phyloP scores from a whole-genome alignment of 768 basidiomycete species.

The Panaeolus papilionaceus region DNA sequence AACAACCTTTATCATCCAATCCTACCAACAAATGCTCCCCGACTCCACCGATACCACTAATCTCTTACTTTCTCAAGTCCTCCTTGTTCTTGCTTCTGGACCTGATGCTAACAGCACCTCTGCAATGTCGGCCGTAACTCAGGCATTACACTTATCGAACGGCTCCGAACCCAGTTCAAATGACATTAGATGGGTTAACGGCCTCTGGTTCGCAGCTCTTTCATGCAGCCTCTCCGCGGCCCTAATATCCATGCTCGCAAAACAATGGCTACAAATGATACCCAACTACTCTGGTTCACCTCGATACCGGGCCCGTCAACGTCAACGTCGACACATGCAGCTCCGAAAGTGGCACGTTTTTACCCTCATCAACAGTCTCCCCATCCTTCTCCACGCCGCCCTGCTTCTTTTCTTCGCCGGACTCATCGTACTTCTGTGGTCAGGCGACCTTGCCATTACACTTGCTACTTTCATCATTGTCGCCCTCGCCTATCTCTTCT shows the following conservation, averaged over 20 bases:
- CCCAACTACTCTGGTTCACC: slow-evolving; percentile 43
- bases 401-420: slow-evolving; percentile 50
- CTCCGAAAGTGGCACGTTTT: slow-evolving; percentile 46
- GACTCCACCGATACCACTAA: slow-evolving; percentile 41
- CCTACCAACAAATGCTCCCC: slow-evolving; percentile 45
- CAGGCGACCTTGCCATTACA: slow-evolving; percentile 39
- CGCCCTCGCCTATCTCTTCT: slow-evolving; percentile 42
- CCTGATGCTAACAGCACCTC: slow-evolving; percentile 22
- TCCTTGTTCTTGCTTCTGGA: slow-evolving; percentile 32
- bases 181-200: slow-evolving; percentile 48
- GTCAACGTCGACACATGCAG: slow-evolving; percentile 43
- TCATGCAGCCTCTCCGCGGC: slow-evolving; percentile 49
- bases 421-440: slow-evolving; percentile 47
- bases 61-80: slow-evolving; percentile 37
- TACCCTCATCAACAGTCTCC: slow-evolving; percentile 44
- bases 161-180: slow-evolving; percentile 22
- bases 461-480: slow-evolving; percentile 42
- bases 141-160: slow-evolving; percentile 7
- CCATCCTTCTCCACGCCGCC: slow-evolving; percentile 46
- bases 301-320: slow-evolving; percentile 41
- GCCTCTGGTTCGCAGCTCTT: slow-evolving; percentile 52
- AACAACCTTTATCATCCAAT: slow-evolving; percentile 51
- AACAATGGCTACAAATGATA: slow-evolving; percentile 50
- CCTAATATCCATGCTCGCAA: slow-evolving; percentile 51
- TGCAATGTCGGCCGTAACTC: slow-evolving; percentile 7